phyloP scores from a whole-genome alignment of 331 rosid species.

The Malus hybrid region DNA sequence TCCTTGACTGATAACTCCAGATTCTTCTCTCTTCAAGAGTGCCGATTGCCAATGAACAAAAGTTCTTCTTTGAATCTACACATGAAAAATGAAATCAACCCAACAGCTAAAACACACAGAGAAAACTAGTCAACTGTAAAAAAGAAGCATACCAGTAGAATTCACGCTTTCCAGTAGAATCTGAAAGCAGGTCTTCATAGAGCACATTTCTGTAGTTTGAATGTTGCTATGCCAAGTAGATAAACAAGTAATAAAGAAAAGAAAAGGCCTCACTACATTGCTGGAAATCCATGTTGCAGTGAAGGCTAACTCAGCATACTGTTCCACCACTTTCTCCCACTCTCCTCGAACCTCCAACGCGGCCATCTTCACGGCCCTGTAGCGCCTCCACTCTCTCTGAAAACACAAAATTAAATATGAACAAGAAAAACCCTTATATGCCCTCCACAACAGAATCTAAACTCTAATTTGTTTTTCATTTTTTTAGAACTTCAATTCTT shows the following conservation, averaged over 20 bases:
- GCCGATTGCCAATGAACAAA: conserved; percentile 64
- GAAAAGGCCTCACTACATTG: conserved; percentile 70
- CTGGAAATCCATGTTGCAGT: conserved; percentile 48
- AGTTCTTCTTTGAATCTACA: conserved; percentile 61
- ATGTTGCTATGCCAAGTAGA: conserved; percentile 35
- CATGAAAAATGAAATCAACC: neutral
- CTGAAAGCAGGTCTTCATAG: conserved; percentile 56
- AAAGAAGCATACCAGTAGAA: conserved; percentile 49
- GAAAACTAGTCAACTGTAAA: neutral
- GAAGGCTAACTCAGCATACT: conserved; percentile 24
- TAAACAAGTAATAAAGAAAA: conserved; percentile 55
- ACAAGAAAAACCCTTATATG: neutral
- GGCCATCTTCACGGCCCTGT: conserved; percentile 39
- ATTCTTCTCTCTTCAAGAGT: conserved; percentile 67
- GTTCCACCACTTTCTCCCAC: conserved; percentile 60
- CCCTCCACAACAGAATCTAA: neutral
- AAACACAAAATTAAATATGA: conserved; percentile 5
- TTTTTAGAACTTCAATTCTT: neutral
- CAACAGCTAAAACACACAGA: neutral
- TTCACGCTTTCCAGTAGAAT: conserved; percentile 71
- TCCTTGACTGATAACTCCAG: conserved; percentile 65
- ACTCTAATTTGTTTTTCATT: neutral
- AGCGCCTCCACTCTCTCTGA: conserved; percentile 92
- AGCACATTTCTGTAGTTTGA: conserved; percentile 31
- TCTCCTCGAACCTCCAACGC: conserved; percentile 65